Percentiles rank a stretch among this genome's conserved stretches.
These are phyloP conservation scores for Fusarium oxysporum DNA, from an alignment of 2,329 filamentous ascomycete genomes.

Conservation along the genomic window DNA sequence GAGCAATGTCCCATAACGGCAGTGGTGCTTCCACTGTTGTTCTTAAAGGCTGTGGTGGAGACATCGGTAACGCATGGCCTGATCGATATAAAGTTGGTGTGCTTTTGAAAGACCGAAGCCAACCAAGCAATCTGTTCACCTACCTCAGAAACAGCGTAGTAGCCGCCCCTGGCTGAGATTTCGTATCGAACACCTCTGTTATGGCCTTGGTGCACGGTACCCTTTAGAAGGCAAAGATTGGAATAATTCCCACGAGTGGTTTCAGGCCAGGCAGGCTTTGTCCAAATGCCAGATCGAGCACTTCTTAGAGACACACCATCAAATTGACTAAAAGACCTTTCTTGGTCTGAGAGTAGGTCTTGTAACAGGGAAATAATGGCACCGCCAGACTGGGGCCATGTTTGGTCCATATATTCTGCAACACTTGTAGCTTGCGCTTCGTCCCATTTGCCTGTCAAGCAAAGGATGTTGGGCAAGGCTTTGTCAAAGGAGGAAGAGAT, in stretches of 20 bases:
- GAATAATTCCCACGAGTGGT: too few relatives aligned
- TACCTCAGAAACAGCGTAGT: slow-evolving; percentile 4
- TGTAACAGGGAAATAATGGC: not conserved
- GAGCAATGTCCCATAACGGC: accelerated
- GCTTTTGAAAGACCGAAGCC: not conserved
- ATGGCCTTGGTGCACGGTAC: too few relatives aligned
- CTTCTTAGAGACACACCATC: too few relatives aligned
- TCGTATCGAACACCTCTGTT: too few relatives aligned
- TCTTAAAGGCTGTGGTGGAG: accelerated
- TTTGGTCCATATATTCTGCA: slow-evolving; percentile 6
- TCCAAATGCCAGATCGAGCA: not conserved
- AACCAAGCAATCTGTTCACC: slow-evolving; percentile 23
- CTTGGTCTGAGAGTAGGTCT: not conserved
- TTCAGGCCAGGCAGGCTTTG: too few relatives aligned
- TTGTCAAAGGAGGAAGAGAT: not conserved
- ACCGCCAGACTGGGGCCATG: not conserved
- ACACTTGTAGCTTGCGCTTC: slow-evolving; percentile 1
- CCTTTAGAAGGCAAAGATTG: too few relatives aligned
- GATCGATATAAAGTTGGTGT: not conserved
- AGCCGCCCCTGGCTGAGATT: not conserved
- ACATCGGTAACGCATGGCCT: not conserved
- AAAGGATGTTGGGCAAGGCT: not conserved
- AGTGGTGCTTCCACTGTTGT: accelerated
- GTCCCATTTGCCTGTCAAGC: not conserved
- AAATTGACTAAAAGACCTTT: too few relatives aligned